Base-by-base conservation (phyloP, 768 basidiomycete genomes). In the Kwoniella newhampshirensis region DNA sequence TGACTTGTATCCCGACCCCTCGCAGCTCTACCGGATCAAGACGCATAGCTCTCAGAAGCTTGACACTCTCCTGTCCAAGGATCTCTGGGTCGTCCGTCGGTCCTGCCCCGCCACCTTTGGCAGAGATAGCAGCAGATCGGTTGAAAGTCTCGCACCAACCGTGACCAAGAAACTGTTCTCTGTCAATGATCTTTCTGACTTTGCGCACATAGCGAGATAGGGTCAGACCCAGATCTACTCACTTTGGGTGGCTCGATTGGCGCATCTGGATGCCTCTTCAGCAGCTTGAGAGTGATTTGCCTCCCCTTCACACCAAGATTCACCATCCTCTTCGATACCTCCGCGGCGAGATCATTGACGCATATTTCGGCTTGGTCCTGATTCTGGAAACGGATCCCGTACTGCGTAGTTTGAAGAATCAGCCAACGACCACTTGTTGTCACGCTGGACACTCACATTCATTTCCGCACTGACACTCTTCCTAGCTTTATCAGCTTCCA, bases 401-500 rank as follows among this genome's bases (percentile, higher is more conserved):
- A 99, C 92, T 96, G 46, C n/a, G n/a, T n/a, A n/a, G n/a, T n/a
- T n/a, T n/a, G n/a, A n/a, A n/a, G n/a, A n/a, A n/a, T n/a, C n/a
- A n/a, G n/a, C n/a, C n/a, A n/a, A n/a, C n/a, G n/a, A n/a, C 9
- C 36, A 37, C 36, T 37, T 11, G 36, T 37, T n/a, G 36, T 11
- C 11, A 37, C 36, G 11, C 36, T 11, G 18, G 35, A 32, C 6
- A 81, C 90, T 71, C 64, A 93, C 92, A 68, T 91, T 99, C 67
- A 97, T 88, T 72, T 97, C 94, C 56, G 89, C 92, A 11, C 88
- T 91, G 18, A 99, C 91, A 5, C 87, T 89, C 75, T 91, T 92
- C 66, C 94, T 80, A 47, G 86, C 84, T 70, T 91, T 90, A 71
- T 90, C 87, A 30, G 85, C 86, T 72, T 91, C 88, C 41, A 98